phyloP scores from a whole-genome alignment of 2,329 filamentous ascomycete species.

The Keithomyces neogunnii region DNA sequence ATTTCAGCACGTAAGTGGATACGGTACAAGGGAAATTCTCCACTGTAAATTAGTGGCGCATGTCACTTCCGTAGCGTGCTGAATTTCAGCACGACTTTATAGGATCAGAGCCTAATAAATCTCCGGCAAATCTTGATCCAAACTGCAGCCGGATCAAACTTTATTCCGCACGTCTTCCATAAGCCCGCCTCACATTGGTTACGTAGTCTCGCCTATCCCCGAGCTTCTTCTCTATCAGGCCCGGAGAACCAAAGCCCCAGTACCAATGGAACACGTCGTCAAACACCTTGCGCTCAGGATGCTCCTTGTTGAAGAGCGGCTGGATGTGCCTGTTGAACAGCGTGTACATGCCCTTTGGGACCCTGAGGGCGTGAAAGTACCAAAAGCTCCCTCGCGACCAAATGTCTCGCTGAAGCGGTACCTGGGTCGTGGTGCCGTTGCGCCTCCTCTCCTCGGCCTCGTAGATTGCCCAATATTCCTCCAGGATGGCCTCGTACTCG shows the following conservation, averaged over 20 bases:
- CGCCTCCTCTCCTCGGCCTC: slow-evolving; percentile 8
- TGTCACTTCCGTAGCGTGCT: too few species aligned
- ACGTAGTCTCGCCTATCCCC: not conserved
- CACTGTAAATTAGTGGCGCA: too few species aligned
- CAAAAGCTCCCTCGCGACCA: slow-evolving; percentile 11
- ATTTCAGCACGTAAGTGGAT: too few species aligned
- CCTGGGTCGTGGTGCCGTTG: not conserved
- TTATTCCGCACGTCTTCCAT: not conserved
- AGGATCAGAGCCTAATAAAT: too few species aligned
- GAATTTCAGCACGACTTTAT: too few species aligned
- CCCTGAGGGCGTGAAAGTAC: slow-evolving; percentile 12
- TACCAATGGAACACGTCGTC: slow-evolving; percentile 1
- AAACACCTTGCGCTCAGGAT: slow-evolving; percentile 4
- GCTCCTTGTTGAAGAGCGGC: slow-evolving; percentile 12
- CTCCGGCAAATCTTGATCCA: too few species aligned
- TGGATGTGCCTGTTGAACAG: slow-evolving; percentile 12
- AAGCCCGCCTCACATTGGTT: not conserved
- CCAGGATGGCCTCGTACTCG: slow-evolving; percentile 1
- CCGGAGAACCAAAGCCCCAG: not conserved
- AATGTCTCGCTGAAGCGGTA: not conserved
- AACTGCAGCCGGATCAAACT: not conserved
- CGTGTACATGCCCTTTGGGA: slow-evolving; percentile 14
- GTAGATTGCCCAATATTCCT: slow-evolving; percentile 8
- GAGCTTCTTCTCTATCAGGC: not conserved
- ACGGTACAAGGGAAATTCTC: too few species aligned